Conservation (phyloP, 495 filamentous ascomycete species). For the Terfezia claveryi region DNA sequence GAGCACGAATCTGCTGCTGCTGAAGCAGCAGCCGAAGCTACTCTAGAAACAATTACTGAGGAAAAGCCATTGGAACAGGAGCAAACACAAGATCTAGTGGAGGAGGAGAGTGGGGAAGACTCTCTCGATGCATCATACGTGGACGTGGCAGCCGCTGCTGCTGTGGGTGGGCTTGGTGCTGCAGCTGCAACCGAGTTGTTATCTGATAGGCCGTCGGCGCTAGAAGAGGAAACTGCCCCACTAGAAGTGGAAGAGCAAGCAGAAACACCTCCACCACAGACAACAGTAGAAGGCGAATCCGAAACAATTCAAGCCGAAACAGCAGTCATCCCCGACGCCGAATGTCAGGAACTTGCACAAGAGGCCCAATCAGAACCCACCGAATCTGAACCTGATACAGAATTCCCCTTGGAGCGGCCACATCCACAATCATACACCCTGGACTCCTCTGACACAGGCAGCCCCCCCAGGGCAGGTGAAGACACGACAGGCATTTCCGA, state of each 20-base stretch:
- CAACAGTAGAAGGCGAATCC: neutral
- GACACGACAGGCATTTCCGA: neutral
- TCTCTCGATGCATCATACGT: neutral
- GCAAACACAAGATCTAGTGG: no score
- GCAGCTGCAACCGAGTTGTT: neutral
- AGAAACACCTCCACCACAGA: neutral
- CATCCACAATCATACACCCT: neutral
- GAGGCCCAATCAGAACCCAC: neutral
- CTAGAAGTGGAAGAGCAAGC: neutral
- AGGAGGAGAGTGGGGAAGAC: no score
- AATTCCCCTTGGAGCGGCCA: neutral
- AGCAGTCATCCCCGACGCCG: neutral
- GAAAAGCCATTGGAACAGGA: no score
- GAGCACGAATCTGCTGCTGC: neutral
- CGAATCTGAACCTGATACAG: neutral
- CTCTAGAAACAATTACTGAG: no score
- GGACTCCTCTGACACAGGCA: neutral
- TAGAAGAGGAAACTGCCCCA: neutral
- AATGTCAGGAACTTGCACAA: neutral
- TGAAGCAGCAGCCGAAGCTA: neutral
- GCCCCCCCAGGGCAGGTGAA: neutral
- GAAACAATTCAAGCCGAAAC: neutral
- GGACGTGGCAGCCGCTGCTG: neutral
- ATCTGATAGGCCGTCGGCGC: neutral
- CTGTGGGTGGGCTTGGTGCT: neutral